Conservation (phyloP, 306 rosid genomes). For the Cucumis melo region DNA sequence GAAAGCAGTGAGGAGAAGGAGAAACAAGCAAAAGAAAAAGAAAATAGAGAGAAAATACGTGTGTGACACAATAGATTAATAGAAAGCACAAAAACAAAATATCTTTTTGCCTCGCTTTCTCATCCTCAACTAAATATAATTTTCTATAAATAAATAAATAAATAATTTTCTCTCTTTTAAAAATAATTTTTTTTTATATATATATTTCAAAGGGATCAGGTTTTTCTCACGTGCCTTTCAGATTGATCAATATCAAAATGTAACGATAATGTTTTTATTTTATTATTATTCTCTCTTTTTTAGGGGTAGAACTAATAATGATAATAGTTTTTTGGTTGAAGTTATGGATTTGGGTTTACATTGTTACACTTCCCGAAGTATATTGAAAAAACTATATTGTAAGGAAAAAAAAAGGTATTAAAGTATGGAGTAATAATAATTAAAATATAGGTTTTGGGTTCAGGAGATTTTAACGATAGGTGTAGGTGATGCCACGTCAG, state of each 20-base stretch:
- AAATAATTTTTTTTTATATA: not conserved
- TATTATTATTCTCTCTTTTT: too few relatives aligned
- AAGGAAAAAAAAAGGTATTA: not conserved
- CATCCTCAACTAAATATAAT: not conserved
- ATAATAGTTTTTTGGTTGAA: not conserved
- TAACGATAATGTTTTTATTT: not conserved
- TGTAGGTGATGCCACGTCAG: not conserved
- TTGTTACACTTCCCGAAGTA: not conserved
- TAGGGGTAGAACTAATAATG: too few relatives aligned
- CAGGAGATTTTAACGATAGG: not conserved
- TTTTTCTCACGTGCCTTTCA: not conserved
- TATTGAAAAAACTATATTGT: not conserved
- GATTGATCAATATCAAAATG: not conserved
- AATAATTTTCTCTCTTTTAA: not conserved
- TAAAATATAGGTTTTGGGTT: not conserved
- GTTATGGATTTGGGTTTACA: not conserved
- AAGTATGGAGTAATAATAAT: not conserved
- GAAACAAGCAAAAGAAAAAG: not conserved
- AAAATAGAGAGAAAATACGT: not conserved
- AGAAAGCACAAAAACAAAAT: not conserved
- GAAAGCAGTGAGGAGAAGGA: not conserved
- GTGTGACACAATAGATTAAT: not conserved
- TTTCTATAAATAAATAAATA: not conserved
- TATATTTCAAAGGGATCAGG: not conserved
- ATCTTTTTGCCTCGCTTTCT: slow-evolving; percentile 1